These are phyloP conservation scores for Plasmodium falciparum DNA, from an alignment of 169 alveolate species.

Conservation along the genomic window DNA sequence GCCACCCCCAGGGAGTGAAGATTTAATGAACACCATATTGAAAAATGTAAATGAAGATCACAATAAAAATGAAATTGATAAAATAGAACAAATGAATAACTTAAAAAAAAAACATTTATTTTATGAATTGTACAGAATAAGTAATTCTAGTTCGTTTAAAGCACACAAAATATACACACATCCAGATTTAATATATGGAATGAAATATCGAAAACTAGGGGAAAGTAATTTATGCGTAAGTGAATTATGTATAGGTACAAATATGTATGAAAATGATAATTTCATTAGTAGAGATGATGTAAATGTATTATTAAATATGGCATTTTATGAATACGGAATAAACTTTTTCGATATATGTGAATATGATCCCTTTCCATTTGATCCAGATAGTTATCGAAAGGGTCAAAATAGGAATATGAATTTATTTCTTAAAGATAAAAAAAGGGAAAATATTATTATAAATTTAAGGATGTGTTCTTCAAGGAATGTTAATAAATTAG, in stretches of 20 bases:
- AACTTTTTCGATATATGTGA: slow-evolving; percentile 89
- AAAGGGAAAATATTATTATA: slow-evolving; percentile 78
- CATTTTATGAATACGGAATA: slow-evolving; percentile 86
- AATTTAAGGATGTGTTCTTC: slow-evolving; percentile 81
- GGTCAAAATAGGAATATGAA: slow-evolving; percentile 84
- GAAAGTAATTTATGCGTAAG: slow-evolving; percentile 85
- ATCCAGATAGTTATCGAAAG: slow-evolving; percentile 83
- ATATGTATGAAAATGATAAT: slow-evolving; percentile 85
- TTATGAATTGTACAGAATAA: slow-evolving; percentile 51
- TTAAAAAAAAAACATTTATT: slow-evolving; percentile 44
- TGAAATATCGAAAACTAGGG: slow-evolving; percentile 82
- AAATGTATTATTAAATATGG: slow-evolving; percentile 82
- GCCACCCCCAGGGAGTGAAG: slow-evolving; percentile 59
- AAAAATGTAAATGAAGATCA: slow-evolving; percentile 15
- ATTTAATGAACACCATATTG: slow-evolving; percentile 36
- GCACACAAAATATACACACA: slow-evolving; percentile 69
- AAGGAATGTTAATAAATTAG: slow-evolving; percentile 76
- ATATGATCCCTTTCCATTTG: slow-evolving; percentile 88
- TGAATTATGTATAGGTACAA: slow-evolving; percentile 86
- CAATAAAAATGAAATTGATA: background rate
- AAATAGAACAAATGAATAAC: background rate
- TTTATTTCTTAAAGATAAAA: slow-evolving; percentile 74
- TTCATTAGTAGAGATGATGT: slow-evolving; percentile 86
- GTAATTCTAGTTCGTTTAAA: slow-evolving; percentile 50
- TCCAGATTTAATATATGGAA: slow-evolving; percentile 76